These are phyloP conservation scores for Prinsepia uniflora DNA, from an alignment of 306 rosid species.

Conservation along the genomic window DNA sequence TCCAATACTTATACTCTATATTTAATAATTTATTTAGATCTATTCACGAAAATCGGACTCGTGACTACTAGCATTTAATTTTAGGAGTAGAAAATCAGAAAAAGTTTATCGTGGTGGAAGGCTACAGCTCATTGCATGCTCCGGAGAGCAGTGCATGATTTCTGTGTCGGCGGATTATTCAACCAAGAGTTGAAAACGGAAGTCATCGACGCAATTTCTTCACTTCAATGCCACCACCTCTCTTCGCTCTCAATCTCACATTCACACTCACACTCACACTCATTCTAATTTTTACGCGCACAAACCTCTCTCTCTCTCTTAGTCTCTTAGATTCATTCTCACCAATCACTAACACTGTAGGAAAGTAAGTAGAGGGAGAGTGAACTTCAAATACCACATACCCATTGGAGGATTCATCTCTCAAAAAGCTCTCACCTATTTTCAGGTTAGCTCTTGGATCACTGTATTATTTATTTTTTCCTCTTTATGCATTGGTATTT, in stretches of 20 bases:
- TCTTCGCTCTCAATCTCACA: no score
- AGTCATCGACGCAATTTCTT: not conserved
- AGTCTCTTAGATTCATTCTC: slow-evolving; percentile 2
- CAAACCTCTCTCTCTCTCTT: no score
- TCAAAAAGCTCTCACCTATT: slow-evolving; percentile 3
- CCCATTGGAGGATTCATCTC: slow-evolving; percentile 6
- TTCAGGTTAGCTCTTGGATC: slow-evolving; percentile 10
- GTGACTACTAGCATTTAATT: no score
- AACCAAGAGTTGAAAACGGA: not conserved
- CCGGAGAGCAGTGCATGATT: not conserved
- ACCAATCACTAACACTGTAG: slow-evolving; percentile 3
- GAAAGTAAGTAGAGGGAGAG: slow-evolving; percentile 13
- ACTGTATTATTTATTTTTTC: not conserved
- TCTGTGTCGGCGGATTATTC: not conserved
- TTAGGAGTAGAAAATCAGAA: no score
- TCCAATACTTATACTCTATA: no score
- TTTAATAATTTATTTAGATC: no score
- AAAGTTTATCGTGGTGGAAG: no score
- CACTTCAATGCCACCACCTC: not conserved
- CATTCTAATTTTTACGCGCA: no score
- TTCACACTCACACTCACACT: no score
- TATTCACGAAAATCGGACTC: no score
- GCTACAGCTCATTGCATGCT: not conserved
- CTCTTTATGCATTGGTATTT: not conserved
- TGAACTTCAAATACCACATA: slow-evolving; percentile 13